Conservation (phyloP, 768 basidiomycete species). For the Clitopilus hobsonii region DNA sequence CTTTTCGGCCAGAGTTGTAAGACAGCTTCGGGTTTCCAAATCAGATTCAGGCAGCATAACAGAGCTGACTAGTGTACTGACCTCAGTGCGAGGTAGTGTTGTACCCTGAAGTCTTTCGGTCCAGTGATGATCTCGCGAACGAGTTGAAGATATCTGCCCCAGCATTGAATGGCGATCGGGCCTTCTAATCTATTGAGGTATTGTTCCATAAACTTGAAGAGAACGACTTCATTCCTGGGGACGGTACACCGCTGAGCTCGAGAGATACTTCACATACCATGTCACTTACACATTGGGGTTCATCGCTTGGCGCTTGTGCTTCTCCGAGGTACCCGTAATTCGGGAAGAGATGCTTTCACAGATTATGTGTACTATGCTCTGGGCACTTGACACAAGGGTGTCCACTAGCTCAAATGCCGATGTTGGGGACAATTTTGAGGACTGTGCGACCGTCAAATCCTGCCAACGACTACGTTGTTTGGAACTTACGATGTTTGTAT, state of each 20-base stretch:
- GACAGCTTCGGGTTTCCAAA: slow-evolving; percentile 42
- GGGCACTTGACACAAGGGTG: slow-evolving; percentile 76
- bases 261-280: no score
- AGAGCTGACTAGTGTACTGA: slow-evolving; percentile 25
- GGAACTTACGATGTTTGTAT: slow-evolving; percentile 44
- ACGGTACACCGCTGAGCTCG: slow-evolving; percentile 7
- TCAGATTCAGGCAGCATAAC: neutral
- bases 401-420: slow-evolving; percentile 82
- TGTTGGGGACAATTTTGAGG: slow-evolving; percentile 34
- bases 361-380: slow-evolving; percentile 82
- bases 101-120: slow-evolving; percentile 63
- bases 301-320: slow-evolving; percentile 51
- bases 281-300: slow-evolving; percentile 63
- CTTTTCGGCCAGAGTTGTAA: slow-evolving; percentile 77
- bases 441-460: no score
- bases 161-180: slow-evolving; percentile 89
- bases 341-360: slow-evolving; percentile 78
- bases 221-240: slow-evolving; percentile 56
- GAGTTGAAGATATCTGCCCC: slow-evolving; percentile 73
- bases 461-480: no score
- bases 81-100: slow-evolving; percentile 72
- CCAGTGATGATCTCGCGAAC: slow-evolving; percentile 71
- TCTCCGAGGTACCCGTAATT: slow-evolving; percentile 50
- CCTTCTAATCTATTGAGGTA: slow-evolving; percentile 84
- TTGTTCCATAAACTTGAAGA: slow-evolving; percentile 87